Evolutionary conservation across 1,284 basidiomycete genomes (phyloP), one percentile per base, ranked within the genome.

Genomic region (Fomitopsis pinicola): DNA sequence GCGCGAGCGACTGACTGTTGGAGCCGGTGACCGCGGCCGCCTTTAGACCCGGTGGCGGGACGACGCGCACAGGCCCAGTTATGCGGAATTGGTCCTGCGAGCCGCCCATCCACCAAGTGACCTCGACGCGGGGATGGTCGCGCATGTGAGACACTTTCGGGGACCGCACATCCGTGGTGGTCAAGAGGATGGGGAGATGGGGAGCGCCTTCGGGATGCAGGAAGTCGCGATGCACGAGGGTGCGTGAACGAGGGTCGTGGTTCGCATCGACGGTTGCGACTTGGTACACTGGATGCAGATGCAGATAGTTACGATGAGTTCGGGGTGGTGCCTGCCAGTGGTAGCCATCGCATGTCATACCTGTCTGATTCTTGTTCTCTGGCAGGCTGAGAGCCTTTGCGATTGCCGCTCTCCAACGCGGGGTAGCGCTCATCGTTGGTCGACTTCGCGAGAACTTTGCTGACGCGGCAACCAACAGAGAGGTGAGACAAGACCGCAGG

Each of bases 11-110:
- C 5, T 40, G 57, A 54, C 17, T 19, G 53, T 0, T 62, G 59
- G 58, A 42, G n/a, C 45, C n/a, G 9, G 19, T 54, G 9, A 56
- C 62, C 12, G 54, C 22, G 0, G 66, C 62, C 9, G 62, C 48
- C 22, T 44, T 14, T 12, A 48, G 60, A 19, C 35, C 7, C 5
- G 60, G 64, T 59, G 58, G 65, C 63, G 1, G 84, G 33, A 87
- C 73, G 63, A 88, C 62, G 65, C 73, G 76, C 17, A 78, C 80
- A 14, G 72, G 72, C 0, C 85, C 85, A 2, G 74, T 63, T 63
- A 90, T 73, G 61, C 88, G 83, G 66, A 82, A 87, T 67, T 91
- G 88, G 65, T 86, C 82, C 59, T 78, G 69, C 0, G 80, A 78
- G 28, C 77, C 77, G 33, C 79, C 76, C 62, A 83, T 79, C 85